Conservation (phyloP, 148 eudicot genomes). For the Linanthus parryae region DNA sequence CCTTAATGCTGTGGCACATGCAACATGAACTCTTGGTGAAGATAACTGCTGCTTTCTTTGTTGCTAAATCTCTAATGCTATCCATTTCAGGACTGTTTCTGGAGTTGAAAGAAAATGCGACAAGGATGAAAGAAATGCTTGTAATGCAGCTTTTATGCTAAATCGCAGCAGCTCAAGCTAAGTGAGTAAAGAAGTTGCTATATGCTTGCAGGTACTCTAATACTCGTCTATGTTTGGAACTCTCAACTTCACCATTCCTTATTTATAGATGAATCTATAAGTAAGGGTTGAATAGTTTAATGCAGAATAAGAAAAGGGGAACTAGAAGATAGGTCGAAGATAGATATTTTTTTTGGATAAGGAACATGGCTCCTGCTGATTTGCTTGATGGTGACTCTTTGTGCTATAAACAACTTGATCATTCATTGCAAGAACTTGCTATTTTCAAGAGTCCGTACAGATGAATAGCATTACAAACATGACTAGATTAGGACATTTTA, state of each 20-base stretch:
- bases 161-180: no score
- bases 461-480: no score
- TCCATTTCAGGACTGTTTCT: slow-evolving; percentile 6
- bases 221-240: not conserved
- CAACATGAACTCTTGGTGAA: slow-evolving; percentile 28
- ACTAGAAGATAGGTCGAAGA: not conserved
- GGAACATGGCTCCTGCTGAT: slow-evolving; percentile 2
- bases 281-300: not conserved
- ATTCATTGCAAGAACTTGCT: no score
- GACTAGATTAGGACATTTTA: no score
- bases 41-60: slow-evolving; percentile 25
- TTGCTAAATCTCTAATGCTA: slow-evolving; percentile 11
- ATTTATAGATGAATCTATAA: slow-evolving; percentile 7
- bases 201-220: not conserved
- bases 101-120: no score
- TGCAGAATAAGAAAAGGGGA: not conserved
- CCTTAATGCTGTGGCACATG: slow-evolving; percentile 26
- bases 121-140: not conserved
- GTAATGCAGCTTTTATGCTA: no score
- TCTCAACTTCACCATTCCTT: slow-evolving; percentile 2
- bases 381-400: not conserved
- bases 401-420: slow-evolving; percentile 5
- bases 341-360: slow-evolving; percentile 5
- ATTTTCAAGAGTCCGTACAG: no score
- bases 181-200: not conserved